Evolutionary conservation across 495 filamentous ascomycete species (phyloP), one percentile per base, ranked within the genome.

Genomic region (Halenospora varia): DNA sequence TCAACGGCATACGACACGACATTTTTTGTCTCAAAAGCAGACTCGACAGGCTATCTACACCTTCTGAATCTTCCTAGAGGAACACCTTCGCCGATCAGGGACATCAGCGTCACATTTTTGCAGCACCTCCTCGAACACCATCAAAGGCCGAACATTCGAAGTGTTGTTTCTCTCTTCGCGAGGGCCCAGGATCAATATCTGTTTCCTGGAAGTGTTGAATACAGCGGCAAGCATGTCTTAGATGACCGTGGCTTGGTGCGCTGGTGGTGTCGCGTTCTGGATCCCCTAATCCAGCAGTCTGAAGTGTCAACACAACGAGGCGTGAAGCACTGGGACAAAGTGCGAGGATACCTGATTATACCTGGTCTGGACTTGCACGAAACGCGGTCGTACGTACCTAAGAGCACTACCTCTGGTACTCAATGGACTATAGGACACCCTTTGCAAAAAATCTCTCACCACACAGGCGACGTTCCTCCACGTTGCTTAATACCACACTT

Each of bases 1-100:
- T 85, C 88, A 19, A 95, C 89, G 26, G 82, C 82, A 59, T 81
- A 83, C 71, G 80, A 88, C 26, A 95, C 88, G 3, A 96, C 86
- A 35, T 80, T 97, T 29, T 99, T 97, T 71, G 86, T 99, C 39
- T 92, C 90, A 55, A 99, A 99, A 73, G 94, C 94, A 48, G 94
- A 99, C 71, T 96, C 93, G 15, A 96, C 92, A 1, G 94, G 94
- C 47, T 93, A 89, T 62, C 72, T 96, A 23, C 77, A 88, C 65
- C 74, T 86, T 0, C 78, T 91, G 39, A 71, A 80, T 25, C 67
- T 86, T 0, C 75, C 80, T 2, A 73, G 77, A 46, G 80, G 80
- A 17, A 81, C 81, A 3, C 80, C 85, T 1, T 96, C 91, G 1
- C 83, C 89, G 0, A 76, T 96, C 25, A 82, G 84, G 66, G 73